Conservation (phyloP, 2,329 filamentous ascomycete species). For the Ophiocordyceps camponoti-saundersi region DNA sequence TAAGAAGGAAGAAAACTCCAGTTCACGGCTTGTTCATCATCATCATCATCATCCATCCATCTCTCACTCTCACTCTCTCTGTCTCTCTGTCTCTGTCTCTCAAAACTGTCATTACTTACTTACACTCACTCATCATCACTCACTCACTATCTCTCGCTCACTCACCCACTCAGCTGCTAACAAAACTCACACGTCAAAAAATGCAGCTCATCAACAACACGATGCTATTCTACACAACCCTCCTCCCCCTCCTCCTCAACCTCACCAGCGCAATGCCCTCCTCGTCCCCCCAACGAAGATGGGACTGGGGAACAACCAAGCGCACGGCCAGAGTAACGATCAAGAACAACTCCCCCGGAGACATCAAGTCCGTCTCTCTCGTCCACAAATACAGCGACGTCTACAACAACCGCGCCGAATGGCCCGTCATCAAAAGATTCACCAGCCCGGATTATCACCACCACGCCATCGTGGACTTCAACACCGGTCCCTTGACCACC, state of each 20-base stretch:
- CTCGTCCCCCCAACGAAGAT: not conserved
- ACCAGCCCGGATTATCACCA: not conserved
- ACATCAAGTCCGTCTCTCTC: constrained; percentile 2
- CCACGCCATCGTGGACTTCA: constrained; percentile 4
- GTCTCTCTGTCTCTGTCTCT: no score
- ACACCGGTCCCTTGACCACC: constrained; percentile 5
- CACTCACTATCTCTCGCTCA: no score
- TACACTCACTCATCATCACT: no score
- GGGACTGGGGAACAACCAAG: constrained; percentile 1
- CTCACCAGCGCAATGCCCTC: not conserved
- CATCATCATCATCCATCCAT: no score
- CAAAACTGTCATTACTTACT: no score
- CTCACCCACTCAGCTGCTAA: no score
- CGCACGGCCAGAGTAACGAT: constrained; percentile 3
- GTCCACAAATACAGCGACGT: constrained; percentile 7
- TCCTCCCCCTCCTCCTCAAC: not conserved
- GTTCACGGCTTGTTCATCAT: no score
- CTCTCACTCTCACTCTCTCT: no score
- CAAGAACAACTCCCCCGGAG: constrained; percentile 4
- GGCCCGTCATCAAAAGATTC: constrained; percentile 2
- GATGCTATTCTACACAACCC: not conserved
- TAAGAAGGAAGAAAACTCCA: no score
- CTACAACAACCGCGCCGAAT: constrained; percentile 3
- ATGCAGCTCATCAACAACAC: not conserved
- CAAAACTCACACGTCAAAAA: not conserved